These are phyloP conservation scores for Lenwebbia sp. DNA, from an alignment of 345 rosid species.

Conservation along the genomic window DNA sequence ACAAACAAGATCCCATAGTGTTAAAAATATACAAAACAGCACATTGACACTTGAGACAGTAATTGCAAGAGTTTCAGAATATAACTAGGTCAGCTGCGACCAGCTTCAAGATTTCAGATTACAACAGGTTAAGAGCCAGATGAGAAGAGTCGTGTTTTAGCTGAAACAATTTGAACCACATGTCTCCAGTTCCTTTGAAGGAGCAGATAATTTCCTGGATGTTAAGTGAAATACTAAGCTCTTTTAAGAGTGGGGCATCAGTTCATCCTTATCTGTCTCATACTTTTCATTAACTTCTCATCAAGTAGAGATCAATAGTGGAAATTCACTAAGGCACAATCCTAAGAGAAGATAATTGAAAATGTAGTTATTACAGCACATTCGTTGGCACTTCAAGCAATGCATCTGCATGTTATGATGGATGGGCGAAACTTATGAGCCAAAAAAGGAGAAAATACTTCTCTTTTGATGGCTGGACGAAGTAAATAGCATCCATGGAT, in stretches of 20 bases:
- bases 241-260: background rate
- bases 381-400: background rate
- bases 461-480: constrained; percentile 84
- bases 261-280: background rate
- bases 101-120: background rate
- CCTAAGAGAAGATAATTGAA: background rate
- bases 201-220: background rate
- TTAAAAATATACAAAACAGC: background rate
- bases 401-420: background rate
- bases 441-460: constrained; percentile 29
- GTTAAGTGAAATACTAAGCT: background rate
- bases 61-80: background rate
- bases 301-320: background rate
- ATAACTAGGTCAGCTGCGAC: background rate
- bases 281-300: background rate
- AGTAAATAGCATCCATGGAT: constrained; percentile 86
- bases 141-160: background rate
- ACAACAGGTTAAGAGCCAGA: background rate
- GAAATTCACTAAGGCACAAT: background rate
- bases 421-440: background rate
- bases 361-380: background rate
- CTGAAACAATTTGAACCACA: background rate
- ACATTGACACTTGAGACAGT: background rate
- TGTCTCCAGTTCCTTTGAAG: background rate
- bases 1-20: background rate